A percentile compares a stretch with the other conserved stretches of the same genome.
Evolutionary conservation across 2,329 filamentous ascomycete species (phyloP).

Genomic region (Talaromyces pinophilus): DNA sequence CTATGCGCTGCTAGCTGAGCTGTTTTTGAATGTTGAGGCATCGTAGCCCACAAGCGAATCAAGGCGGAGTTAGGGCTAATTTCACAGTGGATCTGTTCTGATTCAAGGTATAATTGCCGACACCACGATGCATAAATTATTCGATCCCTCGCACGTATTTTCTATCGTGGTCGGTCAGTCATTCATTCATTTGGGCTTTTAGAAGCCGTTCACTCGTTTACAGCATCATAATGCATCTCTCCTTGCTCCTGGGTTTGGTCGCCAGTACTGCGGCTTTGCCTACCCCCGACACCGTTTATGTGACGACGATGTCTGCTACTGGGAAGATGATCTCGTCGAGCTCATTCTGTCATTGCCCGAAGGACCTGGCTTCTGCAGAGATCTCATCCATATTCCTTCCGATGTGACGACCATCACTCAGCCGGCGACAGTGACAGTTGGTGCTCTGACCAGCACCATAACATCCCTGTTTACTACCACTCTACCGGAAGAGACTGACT

Average conservation of each 20-base stretch:
- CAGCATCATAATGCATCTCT: neutral
- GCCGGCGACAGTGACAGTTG: neutral
- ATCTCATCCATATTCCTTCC: conserved; percentile 5
- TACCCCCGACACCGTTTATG: neutral
- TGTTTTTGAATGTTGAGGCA: neutral
- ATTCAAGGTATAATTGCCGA: neutral
- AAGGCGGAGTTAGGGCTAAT: neutral
- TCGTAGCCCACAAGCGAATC: neutral
- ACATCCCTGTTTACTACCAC: neutral
- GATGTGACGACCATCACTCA: conserved; percentile 9
- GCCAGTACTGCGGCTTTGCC: conserved; percentile 4
- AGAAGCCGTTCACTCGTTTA: conserved; percentile 26
- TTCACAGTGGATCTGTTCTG: neutral
- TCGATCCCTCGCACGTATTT: neutral
- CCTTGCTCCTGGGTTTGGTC: neutral
- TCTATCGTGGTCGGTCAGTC: neutral
- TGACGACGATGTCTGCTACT: neutral
- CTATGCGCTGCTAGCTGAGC: neutral
- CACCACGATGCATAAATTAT: neutral
- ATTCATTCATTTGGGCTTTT: neutral
- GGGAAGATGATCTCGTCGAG: conserved; percentile 5
- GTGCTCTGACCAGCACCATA: neutral
- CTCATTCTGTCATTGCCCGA: neutral
- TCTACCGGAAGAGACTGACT: neutral
- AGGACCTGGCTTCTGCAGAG: neutral